Evolutionary conservation across 805 yeast genomes (phyloP).

Genomic region (Torulaspora microellipsoides): DNA sequence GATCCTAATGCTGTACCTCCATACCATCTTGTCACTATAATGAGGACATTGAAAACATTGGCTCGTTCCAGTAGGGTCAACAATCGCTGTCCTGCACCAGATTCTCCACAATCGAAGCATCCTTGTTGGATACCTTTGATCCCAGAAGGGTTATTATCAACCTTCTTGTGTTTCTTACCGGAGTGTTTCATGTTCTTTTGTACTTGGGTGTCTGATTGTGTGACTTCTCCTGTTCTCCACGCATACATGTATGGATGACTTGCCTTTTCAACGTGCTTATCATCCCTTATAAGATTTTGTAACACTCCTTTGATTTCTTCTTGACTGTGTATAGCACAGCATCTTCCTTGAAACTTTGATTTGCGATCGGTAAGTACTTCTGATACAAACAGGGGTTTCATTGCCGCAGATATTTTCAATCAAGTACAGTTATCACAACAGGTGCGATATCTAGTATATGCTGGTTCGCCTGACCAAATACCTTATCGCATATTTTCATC

Average conservation of each 20-base stretch:
- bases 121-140: conserved; percentile 46
- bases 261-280: conserved; percentile 52
- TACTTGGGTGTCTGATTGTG: not conserved
- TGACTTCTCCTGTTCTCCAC: conserved; percentile 50
- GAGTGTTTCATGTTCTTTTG: conserved; percentile 2
- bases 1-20: conserved; percentile 76
- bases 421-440: too few relatives aligned
- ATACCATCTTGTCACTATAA: conserved; percentile 77
- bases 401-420: too few relatives aligned
- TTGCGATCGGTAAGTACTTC: conserved; percentile 44
- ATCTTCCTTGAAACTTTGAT: conserved; percentile 65
- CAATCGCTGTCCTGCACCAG: conserved; percentile 64
- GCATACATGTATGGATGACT: conserved; percentile 73
- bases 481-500: too few relatives aligned
- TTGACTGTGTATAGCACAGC: conserved; percentile 38
- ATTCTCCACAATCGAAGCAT: conserved; percentile 64
- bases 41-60: conserved; percentile 48
- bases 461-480: too few relatives aligned
- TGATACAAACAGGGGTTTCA: conserved; percentile 26
- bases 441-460: too few relatives aligned
- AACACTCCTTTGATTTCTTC: conserved; percentile 44
- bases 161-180: conserved; percentile 7
- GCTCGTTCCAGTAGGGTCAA: conserved; percentile 50
- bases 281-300: conserved; percentile 38
- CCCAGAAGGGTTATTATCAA: not conserved